Evolutionary conservation across 2,329 filamentous ascomycete species (phyloP).

Genomic region (Phialocephala subalpina): DNA sequence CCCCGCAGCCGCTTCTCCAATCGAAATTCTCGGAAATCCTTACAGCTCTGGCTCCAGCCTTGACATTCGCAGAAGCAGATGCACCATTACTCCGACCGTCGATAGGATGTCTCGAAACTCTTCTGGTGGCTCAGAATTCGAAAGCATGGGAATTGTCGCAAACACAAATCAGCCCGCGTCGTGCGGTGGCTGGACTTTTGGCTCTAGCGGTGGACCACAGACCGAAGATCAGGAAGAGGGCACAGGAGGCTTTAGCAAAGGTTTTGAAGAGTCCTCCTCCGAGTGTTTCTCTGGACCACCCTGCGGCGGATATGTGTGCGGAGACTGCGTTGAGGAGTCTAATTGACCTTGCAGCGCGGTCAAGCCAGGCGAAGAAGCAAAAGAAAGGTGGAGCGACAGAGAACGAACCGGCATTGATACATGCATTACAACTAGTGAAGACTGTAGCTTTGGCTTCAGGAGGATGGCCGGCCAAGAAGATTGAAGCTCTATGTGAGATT

Average conservation of each 20-base stretch:
- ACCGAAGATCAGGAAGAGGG: slow-evolving; percentile 93
- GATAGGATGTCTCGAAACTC: slow-evolving; percentile 92
- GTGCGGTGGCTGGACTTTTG: slow-evolving; percentile 86
- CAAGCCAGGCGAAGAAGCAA: slow-evolving; percentile 71
- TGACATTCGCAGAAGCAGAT: slow-evolving; percentile 83
- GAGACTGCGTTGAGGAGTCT: slow-evolving; percentile 87
- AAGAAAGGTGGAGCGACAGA: slow-evolving; percentile 65
- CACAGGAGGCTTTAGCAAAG: slow-evolving; percentile 86
- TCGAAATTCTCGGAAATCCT: slow-evolving; percentile 97
- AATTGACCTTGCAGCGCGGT: slow-evolving; percentile 73
- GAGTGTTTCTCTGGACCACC: slow-evolving; percentile 91
- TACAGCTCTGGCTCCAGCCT: slow-evolving; percentile 81
- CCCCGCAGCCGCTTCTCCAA: slow-evolving; percentile 85
- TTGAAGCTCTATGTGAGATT: slow-evolving; percentile 89
- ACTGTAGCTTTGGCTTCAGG: slow-evolving; percentile 85
- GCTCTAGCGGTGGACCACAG: slow-evolving; percentile 85
- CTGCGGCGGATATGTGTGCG: slow-evolving; percentile 94
- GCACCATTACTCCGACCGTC: slow-evolving; percentile 86
- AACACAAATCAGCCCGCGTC: slow-evolving; percentile 82
- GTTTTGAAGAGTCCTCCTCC: slow-evolving; percentile 87
- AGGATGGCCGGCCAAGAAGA: slow-evolving; percentile 96
- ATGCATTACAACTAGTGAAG: slow-evolving; percentile 91
- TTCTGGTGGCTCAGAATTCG: slow-evolving; percentile 88
- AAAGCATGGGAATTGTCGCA: slow-evolving; percentile 87
- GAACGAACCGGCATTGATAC: slow-evolving; percentile 86